Evolutionary conservation across 2,329 filamentous ascomycete genomes (phyloP).

Genomic region (Bipolaris gigantea): DNA sequence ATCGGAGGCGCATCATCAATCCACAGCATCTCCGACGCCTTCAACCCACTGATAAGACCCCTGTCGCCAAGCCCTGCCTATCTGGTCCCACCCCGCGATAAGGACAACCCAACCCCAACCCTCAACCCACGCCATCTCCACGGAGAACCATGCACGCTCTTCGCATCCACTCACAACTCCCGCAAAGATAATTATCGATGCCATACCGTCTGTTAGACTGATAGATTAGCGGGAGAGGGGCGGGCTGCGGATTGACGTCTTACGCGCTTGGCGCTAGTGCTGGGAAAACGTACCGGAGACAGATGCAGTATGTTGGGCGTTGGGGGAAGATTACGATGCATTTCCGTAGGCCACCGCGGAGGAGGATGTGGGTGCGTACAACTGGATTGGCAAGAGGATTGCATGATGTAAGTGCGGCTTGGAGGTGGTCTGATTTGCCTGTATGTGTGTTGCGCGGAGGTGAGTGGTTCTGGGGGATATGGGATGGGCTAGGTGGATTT

Average conservation of each 20-base stretch:
- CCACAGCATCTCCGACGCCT: slow-evolving; percentile 19
- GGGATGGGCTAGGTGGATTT: background rate
- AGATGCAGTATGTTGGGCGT: background rate
- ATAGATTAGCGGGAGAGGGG: too few species aligned
- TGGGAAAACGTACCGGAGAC: background rate
- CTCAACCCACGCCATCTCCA: slow-evolving; percentile 21
- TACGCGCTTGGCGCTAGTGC: background rate
- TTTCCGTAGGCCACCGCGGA: slow-evolving; percentile 27
- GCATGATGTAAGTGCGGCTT: too few species aligned
- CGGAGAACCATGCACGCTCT: slow-evolving; percentile 21
- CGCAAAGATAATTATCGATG: background rate
- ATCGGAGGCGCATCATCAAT: slow-evolving; percentile 12
- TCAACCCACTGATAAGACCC: slow-evolving; percentile 11
- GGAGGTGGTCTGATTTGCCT: background rate
- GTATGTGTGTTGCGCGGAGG: background rate
- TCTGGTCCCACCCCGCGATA: slow-evolving; percentile 10
- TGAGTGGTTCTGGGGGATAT: too few species aligned
- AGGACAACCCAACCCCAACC: slow-evolving; percentile 1
- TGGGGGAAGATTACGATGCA: slow-evolving; percentile 5
- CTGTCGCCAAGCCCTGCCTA: slow-evolving; percentile 12
- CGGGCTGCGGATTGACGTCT: background rate
- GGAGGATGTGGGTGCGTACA: slow-evolving; percentile 4
- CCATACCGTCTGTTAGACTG: too few species aligned
- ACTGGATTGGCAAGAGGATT: background rate
- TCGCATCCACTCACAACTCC: background rate